Base-by-base conservation (phyloP, 1,139 yeast genomes). In the Yamadazyma sp. region DNA sequence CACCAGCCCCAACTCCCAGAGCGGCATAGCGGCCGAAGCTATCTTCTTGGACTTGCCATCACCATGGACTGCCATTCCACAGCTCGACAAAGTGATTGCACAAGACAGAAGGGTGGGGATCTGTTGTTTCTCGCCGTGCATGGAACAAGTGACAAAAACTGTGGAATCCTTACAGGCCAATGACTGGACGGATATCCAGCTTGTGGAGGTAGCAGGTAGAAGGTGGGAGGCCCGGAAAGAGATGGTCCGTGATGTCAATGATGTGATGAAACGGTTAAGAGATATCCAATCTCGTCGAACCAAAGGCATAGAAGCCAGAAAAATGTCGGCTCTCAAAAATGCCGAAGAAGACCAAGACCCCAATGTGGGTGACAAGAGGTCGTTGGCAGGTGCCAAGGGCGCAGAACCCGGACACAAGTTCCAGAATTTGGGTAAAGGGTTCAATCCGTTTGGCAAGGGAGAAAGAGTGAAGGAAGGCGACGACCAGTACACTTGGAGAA, bases 81-180 rank as follows among this genome's bases (percentile, higher is more conserved):
- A 86, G 58, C 66, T 92, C 34, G 65, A 71, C 18, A 53, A 59
- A 27, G 95, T 86, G 4, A 73, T 87, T 15, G 66, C 85, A n/a
- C 59, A 63, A 7, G 65, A 65, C 17, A 68, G 73, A 43, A 67
- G 73, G 32, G 84, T 81, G 10, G 81, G 85, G 2, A 75, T 92
- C 38, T 92, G 98, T 63, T 92, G 98, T 61, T 92, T 92, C 59
- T 87, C 96, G 26, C 99, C 99, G 8, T 94, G 99, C 62, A 87
- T 94, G 39, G 99, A 94, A 62, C 99, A 94, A 65, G 98, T 94
- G 3, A 83, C 83, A 43, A 82, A 86, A 53, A 86, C 98, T 0
- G 81, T 92, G 10, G 83, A 77, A 49, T 83, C 86, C 0, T 68
- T 94, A 44, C 81, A 83, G 49, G 75, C 70, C 26, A 64, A 81